These are phyloP conservation scores for Lactarius sp. DNA, from an alignment of 768 basidiomycete genomes.

Conservation along the genomic window DNA sequence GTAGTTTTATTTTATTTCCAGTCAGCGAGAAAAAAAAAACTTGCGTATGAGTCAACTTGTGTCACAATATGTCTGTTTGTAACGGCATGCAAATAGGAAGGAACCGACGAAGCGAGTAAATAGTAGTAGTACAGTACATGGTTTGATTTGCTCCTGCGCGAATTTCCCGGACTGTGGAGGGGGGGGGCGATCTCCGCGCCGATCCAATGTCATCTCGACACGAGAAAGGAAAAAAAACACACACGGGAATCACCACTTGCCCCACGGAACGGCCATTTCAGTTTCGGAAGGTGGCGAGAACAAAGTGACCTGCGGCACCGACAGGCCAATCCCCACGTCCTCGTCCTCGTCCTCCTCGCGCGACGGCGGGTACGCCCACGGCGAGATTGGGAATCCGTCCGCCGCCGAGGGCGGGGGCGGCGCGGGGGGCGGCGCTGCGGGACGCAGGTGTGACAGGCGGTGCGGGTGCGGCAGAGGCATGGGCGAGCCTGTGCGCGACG, in stretches of 20 bases:
- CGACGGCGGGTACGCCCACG: conserved; percentile 12
- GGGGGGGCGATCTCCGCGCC: background rate
- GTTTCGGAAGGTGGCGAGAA: conserved; percentile 11
- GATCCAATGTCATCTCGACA: background rate
- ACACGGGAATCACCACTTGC: conserved; percentile 2
- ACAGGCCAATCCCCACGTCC: background rate
- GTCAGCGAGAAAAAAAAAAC: background rate
- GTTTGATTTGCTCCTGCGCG: too few relatives aligned
- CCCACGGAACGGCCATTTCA: conserved; percentile 16
- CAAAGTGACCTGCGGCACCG: conserved; percentile 7
- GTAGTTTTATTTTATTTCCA: background rate
- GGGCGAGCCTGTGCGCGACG: conserved; percentile 22
- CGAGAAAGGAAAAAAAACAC: background rate
- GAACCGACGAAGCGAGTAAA: background rate
- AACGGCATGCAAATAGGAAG: background rate
- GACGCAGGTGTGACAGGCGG: conserved; percentile 17
- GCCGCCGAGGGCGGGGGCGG: conserved; percentile 25
- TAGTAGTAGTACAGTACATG: too few relatives aligned
- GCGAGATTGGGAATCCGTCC: conserved; percentile 16
- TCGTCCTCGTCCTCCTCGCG: background rate
- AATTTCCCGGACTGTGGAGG: too few relatives aligned
- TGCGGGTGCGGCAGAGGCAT: conserved; percentile 24
- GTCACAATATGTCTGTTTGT: background rate
- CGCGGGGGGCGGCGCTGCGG: conserved; percentile 15
- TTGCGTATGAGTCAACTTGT: background rate